Conservation (phyloP, 108 stramenopile species). For the Phaeodactylum tricornutum region DNA sequence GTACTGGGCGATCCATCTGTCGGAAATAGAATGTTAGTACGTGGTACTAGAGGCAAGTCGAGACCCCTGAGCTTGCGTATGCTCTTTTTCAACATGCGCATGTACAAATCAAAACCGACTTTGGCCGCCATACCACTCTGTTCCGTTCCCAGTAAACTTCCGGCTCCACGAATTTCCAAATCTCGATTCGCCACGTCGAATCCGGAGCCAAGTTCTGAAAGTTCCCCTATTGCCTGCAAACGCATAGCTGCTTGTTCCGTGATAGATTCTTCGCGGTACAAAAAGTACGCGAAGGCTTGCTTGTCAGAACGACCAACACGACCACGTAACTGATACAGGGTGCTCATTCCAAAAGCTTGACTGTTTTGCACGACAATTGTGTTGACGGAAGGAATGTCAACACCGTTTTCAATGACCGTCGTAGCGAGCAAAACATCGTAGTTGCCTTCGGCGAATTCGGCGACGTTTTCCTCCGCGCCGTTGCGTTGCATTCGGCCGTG, state of each 20-base stretch:
- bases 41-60: constrained; percentile 64
- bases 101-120: constrained; percentile 94
- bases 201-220: constrained; percentile 80
- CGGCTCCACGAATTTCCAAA: constrained; percentile 92
- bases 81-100: constrained; percentile 88
- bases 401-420: constrained; percentile 95
- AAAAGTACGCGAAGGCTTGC: constrained; percentile 85
- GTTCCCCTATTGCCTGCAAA: constrained; percentile 77
- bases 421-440: constrained; percentile 89
- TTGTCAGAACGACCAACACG: constrained; percentile 86
- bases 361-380: constrained; percentile 89
- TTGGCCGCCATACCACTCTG: constrained; percentile 87
- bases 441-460: constrained; percentile 75
- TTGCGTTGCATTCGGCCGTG: constrained; percentile 80
- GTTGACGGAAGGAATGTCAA: constrained; percentile 93
- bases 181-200: constrained; percentile 90
- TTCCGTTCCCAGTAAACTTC: constrained; percentile 82
- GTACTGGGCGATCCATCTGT: constrained; percentile 53
- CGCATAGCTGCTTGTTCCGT: constrained; percentile 74
- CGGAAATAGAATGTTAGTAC: constrained; percentile 66
- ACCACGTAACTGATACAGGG: constrained; percentile 91
- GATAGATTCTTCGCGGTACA: constrained; percentile 53
- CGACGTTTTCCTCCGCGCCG: constrained; percentile 68
- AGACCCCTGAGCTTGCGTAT: constrained; percentile 75
- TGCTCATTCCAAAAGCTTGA: constrained; percentile 88